Conservation (phyloP, 2,329 filamentous ascomycete species). For the Rhynchosporium agropyri region DNA sequence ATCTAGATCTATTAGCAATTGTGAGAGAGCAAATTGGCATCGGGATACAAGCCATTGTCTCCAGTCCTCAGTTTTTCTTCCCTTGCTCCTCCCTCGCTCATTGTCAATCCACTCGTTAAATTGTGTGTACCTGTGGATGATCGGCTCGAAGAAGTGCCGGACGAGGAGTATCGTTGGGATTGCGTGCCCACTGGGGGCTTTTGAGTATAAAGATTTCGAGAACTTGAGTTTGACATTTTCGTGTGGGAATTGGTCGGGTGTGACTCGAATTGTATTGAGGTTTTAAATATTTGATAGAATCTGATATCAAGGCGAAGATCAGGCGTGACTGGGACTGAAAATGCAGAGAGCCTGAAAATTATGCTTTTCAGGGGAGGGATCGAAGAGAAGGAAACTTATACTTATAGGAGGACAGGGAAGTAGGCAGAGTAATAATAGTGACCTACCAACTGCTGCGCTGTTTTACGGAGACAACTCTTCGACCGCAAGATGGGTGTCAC, state of each 20-base stretch:
- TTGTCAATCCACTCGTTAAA: conserved; percentile 25
- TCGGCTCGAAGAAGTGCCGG: conserved; percentile 23
- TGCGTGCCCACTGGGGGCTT: conserved; percentile 22
- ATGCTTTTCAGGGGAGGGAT: background rate
- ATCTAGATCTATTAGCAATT: conserved; percentile 15
- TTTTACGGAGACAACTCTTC: background rate
- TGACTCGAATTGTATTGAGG: background rate
- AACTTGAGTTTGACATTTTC: conserved; percentile 22
- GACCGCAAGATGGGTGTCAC: background rate
- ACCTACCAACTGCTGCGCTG: background rate
- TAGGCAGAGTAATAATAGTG: background rate
- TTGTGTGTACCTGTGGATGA: conserved; percentile 20
- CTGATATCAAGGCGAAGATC: conserved; percentile 12
- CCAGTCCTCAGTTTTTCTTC: conserved; percentile 23
- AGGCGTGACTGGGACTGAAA: conserved; percentile 1
- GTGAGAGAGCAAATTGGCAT: background rate
- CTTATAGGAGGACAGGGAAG: background rate
- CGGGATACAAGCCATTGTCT: conserved; percentile 31
- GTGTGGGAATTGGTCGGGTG: conserved; percentile 4
- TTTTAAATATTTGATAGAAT: conserved; percentile 19
- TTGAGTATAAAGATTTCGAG: conserved; percentile 14
- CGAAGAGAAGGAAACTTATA: background rate
- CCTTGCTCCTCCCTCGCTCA: conserved; percentile 11
- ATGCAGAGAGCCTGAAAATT: conserved; percentile 7
- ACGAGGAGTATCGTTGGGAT: conserved; percentile 26